Percentiles rank a stretch among this genome's conserved stretches.
These are phyloP conservation scores for Parmelia sp. DNA, from an alignment of 495 filamentous ascomycete species.

Conservation along the genomic window DNA sequence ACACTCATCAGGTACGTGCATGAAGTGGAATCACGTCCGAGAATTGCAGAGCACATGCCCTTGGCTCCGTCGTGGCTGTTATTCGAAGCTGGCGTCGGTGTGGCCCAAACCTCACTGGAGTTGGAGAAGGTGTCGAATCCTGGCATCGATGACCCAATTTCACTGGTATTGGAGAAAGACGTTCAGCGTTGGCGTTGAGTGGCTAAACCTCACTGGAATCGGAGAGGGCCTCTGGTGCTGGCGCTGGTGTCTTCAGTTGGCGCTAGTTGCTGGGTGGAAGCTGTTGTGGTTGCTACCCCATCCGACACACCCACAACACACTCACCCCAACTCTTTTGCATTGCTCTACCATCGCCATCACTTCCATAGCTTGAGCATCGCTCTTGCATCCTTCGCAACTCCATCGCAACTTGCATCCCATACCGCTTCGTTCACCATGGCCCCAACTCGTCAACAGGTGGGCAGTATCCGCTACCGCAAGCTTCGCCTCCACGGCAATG, in stretches of 20 bases:
- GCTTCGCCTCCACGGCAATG: neutral
- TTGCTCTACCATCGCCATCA: neutral
- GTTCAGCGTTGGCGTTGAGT: neutral
- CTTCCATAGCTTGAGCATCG: neutral
- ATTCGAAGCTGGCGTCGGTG: neutral
- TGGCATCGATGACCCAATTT: neutral
- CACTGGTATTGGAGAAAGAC: neutral
- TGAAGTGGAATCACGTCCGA: neutral
- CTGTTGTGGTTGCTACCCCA: neutral
- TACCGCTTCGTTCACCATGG: neutral
- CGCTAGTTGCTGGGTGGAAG: constrained; percentile 1
- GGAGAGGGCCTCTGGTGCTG: neutral
- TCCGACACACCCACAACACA: neutral
- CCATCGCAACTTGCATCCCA: neutral
- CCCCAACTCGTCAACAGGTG: neutral
- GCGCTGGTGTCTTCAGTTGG: neutral
- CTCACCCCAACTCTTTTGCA: neutral
- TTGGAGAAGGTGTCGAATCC: neutral
- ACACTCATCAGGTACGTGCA: neutral
- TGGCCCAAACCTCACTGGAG: neutral
- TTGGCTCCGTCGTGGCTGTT: neutral
- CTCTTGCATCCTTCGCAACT: neutral
- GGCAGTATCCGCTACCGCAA: neutral
- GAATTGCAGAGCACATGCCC: neutral
- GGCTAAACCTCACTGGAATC: neutral